Base-by-base conservation (phyloP, 106 monocot genomes). In the Chionographis japonica region DNA sequence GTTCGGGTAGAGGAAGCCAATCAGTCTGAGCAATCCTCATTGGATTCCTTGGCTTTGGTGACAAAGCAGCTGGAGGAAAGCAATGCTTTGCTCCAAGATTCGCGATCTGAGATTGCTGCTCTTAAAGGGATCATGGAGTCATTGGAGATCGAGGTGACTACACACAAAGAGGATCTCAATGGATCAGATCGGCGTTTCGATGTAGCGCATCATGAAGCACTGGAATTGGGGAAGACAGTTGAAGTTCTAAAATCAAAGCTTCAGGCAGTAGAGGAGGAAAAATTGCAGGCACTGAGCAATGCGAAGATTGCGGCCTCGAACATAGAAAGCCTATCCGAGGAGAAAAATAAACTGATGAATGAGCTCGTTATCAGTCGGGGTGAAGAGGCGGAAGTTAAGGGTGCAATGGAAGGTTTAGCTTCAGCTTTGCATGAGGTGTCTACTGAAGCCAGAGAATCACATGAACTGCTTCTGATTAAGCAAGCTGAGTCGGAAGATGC, bases 331-430 rank as follows among this genome's bases (percentile, higher is more conserved):
- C 68, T 84, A 39, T 35, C 57, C 39, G 74, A 80, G n/a, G 82
- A 88, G 71, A 83, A 46, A 58, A 58, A 72, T 46, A 70, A 65
- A 43, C 61, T 85, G 36, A 1, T 75, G 11, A 36, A 63, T 55
- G 88, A 80, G 59, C 53, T 88, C 14, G 56, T 78, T 63, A 16
- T 41, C 13, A 37, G 72, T n/a, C 68, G 56, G 56, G 69, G 73
- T 40, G 86, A 86, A 60, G 72, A 46, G 6, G 72, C 64, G 58
- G 75, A 82, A n/a, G 59, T 14, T 56, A 88, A 84, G 41, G 84
- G 68, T 54, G 78, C 80, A 17, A 78, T 84, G 80, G 88, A 83
- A 52, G 83, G 62, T 74, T 62, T 86, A 68, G 69, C 77, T 69
- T 79, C 80, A 40, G 83, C 90, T 54, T 50, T 86, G 42, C 68